Conservation (phyloP, 805 yeast species). For the Candida takata region DNA sequence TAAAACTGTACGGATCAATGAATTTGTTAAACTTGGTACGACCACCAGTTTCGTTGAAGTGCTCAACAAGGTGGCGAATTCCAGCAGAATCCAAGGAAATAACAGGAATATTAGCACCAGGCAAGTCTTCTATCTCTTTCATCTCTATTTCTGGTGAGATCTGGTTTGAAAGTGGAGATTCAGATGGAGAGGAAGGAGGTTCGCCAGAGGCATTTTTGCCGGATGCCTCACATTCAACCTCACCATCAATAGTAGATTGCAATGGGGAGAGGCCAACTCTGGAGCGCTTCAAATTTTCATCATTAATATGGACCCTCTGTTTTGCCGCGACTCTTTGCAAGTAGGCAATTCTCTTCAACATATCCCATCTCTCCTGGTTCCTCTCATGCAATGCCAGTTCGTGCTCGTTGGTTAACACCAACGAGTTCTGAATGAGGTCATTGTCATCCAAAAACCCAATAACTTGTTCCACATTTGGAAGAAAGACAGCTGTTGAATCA, state of each 20-base stretch:
- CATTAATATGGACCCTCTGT: slow-evolving; percentile 33
- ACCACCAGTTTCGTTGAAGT: slow-evolving; percentile 32
- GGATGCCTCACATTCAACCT: neutral
- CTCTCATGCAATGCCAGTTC: slow-evolving; percentile 33
- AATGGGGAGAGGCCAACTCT: slow-evolving; percentile 14
- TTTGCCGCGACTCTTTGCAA: slow-evolving; percentile 59
- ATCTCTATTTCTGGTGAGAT: neutral
- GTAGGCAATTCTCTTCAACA: slow-evolving; percentile 65
- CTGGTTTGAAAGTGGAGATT: neutral
- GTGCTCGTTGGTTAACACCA: slow-evolving; percentile 28
- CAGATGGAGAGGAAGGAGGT: neutral
- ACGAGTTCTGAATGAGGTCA: slow-evolving; percentile 24
- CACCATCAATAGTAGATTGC: slow-evolving; percentile 5
- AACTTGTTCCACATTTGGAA: slow-evolving; percentile 56
- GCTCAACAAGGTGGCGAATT: slow-evolving; percentile 32
- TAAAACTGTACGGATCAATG: slow-evolving; percentile 83
- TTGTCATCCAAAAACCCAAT: slow-evolving; percentile 46
- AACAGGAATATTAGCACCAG: slow-evolving; percentile 30
- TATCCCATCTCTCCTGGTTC: slow-evolving; percentile 58
- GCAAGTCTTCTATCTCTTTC: slow-evolving; percentile 16
- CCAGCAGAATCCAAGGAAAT: slow-evolving; percentile 38
- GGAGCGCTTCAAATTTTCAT: slow-evolving; percentile 31
- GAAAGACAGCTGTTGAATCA: slow-evolving; percentile 31
- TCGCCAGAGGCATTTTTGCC: neutral
- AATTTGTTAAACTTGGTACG: slow-evolving; percentile 32